Conservation (phyloP, 148 eudicot species). For the Tetragonia tetragonoides region DNA sequence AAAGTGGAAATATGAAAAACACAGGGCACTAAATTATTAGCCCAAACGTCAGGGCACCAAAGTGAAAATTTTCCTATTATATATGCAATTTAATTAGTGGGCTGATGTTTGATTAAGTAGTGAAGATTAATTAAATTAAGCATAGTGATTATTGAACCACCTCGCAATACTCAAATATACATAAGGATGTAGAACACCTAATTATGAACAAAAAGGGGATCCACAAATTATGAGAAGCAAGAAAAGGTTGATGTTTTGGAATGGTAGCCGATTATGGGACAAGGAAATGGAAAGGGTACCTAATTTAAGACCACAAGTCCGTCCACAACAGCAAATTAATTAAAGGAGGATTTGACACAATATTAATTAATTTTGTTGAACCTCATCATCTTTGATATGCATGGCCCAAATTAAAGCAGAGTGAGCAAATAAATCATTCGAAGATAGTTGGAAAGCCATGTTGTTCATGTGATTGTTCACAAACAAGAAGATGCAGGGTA, state of each 20-base stretch:
- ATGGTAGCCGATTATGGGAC: constrained; percentile 20
- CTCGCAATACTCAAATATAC: not conserved
- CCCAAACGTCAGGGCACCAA: no score
- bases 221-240: constrained; percentile 16
- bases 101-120: no score
- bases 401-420: constrained; percentile 8
- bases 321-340: not conserved
- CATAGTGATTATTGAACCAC: no score
- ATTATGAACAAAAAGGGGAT: not conserved
- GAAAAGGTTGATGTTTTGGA: constrained; percentile 8
- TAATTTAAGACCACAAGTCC: no score
- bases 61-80: no score
- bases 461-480: constrained; percentile 23
- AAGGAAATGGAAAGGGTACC: not conserved
- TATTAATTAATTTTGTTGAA: not conserved
- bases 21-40: no score
- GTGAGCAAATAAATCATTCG: constrained; percentile 20
- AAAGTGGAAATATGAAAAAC: no score
- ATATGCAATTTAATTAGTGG: no score
- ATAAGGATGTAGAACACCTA: not conserved
- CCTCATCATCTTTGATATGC: constrained; percentile 1
- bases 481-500: not conserved
- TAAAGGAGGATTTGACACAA: constrained; percentile 3
- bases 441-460: constrained; percentile 30
- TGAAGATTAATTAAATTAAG: no score